Base-by-base conservation (phyloP, 768 basidiomycete genomes). In the Tylopilus felleus region DNA sequence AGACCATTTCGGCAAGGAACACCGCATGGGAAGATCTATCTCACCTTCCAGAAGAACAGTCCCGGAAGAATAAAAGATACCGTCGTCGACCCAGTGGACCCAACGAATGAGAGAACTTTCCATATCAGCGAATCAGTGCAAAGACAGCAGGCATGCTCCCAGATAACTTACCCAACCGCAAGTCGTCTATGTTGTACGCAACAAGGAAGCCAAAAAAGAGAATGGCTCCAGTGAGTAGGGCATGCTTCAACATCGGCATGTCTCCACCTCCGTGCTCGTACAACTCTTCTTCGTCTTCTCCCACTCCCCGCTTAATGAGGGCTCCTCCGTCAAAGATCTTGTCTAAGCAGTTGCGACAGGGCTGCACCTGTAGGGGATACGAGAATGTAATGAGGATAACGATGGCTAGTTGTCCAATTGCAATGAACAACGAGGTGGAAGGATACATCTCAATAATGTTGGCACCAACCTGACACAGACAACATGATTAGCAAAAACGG, bases 381-480 rank as follows among this genome's bases (percentile, higher is more conserved):
- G 91, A 93, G 65, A 96, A 92, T 52, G 93, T 74, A 52, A 98
- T 94, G 25, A 96, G 80, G 43, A 90, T 74, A 36, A 93, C 88
- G 67, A 99, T 97, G 12, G 95, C 97, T 10, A 96, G 73, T 64
- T 97, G 93, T 9, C 96, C 96, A 53, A 95, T 64, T 29, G 96
- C 93, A 60, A 99, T 88, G 72, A 97, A 93, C 39, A 95, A 73
- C 35, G 94, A 93, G 0, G 91, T 93, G 7, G 86, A 81, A 4
- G 90, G 90, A 65, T 93, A 93, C 90, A 96, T 97, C 22, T 91
- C 92, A 60, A 98, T 90, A 62, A 98, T 89, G 72, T 98, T 97
- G 36, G 88, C 83, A 29, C 89, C 87, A 59, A 98, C 93, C 84
- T 90, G 60, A 47, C 16, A 14, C 41, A 43, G 7, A 8, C 22